These are phyloP conservation scores for Musa beccarii DNA, from an alignment of 176 grass and related monocot genomes.

Conservation along the genomic window DNA sequence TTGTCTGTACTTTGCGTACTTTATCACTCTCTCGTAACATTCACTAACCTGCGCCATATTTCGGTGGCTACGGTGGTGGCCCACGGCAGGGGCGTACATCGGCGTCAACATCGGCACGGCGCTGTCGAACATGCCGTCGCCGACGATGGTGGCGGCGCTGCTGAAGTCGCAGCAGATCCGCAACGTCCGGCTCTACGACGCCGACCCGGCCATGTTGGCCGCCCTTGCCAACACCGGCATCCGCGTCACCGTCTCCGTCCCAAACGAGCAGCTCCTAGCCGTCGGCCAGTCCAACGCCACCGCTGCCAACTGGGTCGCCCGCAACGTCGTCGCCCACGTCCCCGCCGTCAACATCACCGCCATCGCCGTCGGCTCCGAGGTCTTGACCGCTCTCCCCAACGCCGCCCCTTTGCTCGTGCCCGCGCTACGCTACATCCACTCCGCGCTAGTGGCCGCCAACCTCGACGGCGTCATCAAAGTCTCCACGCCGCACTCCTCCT, in stretches of 20 bases:
- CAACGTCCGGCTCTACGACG: constrained; percentile 69
- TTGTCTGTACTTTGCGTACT: not conserved
- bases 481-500: constrained; percentile 84
- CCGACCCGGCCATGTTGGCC: constrained; percentile 65
- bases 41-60: not conserved
- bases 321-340: constrained; percentile 70
- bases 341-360: constrained; percentile 85
- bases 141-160: constrained; percentile 72
- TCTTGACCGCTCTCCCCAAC: constrained; percentile 72
- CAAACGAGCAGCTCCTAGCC: constrained; percentile 95
- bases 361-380: constrained; percentile 79
- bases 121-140: constrained; percentile 61
- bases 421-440: constrained; percentile 76
- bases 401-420: constrained; percentile 58
- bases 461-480: constrained; percentile 78
- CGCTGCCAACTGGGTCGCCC: constrained; percentile 70
- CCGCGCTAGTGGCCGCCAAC: constrained; percentile 82
- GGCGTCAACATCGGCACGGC: constrained; percentile 94
- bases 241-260: constrained; percentile 76
- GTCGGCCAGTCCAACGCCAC: constrained; percentile 91
- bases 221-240: constrained; percentile 80
- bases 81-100: constrained; percentile 63
- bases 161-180: constrained; percentile 79
- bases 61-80: not conserved
- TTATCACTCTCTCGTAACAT: too few relatives aligned